Conservation (phyloP, 495 filamentous ascomycete species). For the Chaetomium cochliodes region DNA sequence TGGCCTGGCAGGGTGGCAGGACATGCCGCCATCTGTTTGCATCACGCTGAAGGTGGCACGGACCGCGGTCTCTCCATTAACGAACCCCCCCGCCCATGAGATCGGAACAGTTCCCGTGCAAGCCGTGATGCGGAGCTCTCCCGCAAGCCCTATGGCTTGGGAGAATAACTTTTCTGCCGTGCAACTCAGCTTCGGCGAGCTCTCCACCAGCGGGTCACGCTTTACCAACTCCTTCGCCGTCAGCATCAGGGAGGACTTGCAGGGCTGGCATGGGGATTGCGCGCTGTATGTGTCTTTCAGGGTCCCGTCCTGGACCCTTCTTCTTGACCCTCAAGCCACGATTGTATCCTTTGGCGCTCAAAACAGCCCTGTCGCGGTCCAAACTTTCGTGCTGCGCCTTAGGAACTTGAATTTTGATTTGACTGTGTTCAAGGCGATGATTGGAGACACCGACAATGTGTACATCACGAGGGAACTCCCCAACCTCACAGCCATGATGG, state of each 20-base stretch:
- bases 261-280: conserved; percentile 36
- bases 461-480: conserved; percentile 34
- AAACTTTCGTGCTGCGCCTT: too few species aligned
- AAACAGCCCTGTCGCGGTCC: conserved; percentile 13
- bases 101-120: conserved; percentile 19
- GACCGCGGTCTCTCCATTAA: conserved; percentile 7
- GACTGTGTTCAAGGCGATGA: conserved; percentile 27
- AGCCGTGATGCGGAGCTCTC: conserved; percentile 25
- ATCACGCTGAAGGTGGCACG: conserved; percentile 40
- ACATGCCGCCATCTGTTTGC: conserved; percentile 41
- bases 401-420: too few species aligned
- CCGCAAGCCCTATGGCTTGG: conserved; percentile 17
- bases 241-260: conserved; percentile 29
- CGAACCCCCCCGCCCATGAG: neutral
- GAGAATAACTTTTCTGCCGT: conserved; percentile 32
- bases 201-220: conserved; percentile 29
- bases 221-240: conserved; percentile 33
- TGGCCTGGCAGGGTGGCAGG: conserved; percentile 26
- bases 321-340: conserved; percentile 26
- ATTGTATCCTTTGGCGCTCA: conserved; percentile 31
- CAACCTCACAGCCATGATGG: neutral
- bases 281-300: conserved; percentile 39
- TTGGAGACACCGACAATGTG: conserved; percentile 34
- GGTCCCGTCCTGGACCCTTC: conserved; percentile 36
- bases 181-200: conserved; percentile 39